Percentiles rank a stretch among this genome's conserved stretches.
Conservation (phyloP, 805 yeast species). For the Teunomyces gatunensis region DNA sequence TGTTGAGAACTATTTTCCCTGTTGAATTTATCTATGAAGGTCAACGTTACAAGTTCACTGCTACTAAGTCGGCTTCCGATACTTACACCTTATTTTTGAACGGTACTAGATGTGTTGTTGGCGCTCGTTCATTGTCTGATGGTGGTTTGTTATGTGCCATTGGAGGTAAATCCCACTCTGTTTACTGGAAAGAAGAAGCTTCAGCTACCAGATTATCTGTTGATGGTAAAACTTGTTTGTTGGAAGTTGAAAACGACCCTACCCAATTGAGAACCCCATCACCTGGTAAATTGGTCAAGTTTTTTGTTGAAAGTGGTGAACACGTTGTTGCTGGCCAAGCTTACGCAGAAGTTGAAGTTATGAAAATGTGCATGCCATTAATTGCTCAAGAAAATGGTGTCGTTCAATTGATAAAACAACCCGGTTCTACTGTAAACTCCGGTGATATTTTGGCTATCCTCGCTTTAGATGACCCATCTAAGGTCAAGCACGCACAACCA, state of each 20-base stretch:
- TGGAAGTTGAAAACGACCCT: constrained; percentile 96
- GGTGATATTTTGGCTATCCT: constrained; percentile 96
- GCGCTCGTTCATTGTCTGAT: constrained; percentile 85
- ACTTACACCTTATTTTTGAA: constrained; percentile 86
- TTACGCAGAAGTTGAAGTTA: constrained; percentile 97
- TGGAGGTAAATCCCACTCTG: constrained; percentile 91
- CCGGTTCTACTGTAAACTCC: constrained; percentile 94
- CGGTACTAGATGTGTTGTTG: constrained; percentile 86
- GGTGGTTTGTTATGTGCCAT: constrained; percentile 88
- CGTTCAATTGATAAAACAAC: constrained; percentile 91
- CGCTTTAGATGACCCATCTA: constrained; percentile 93
- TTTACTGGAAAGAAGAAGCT: constrained; percentile 98
- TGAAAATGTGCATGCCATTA: constrained; percentile 99
- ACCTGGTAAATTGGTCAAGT: constrained; percentile 95
- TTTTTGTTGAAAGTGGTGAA: constrained; percentile 92
- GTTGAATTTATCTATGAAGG: constrained; percentile 96
- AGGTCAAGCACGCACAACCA: constrained; percentile 94
- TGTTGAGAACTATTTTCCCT: constrained; percentile 83
- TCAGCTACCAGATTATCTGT: constrained; percentile 92
- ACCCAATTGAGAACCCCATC: constrained; percentile 98
- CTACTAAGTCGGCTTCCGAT: constrained; percentile 86
- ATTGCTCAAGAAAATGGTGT: constrained; percentile 91
- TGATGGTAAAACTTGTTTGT: constrained; percentile 89
- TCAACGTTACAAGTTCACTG: constrained; percentile 88
- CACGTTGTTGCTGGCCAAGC: constrained; percentile 90